These are phyloP conservation scores for Citeromyces nyonsensis DNA, from an alignment of 805 yeast genomes.

Conservation along the genomic window DNA sequence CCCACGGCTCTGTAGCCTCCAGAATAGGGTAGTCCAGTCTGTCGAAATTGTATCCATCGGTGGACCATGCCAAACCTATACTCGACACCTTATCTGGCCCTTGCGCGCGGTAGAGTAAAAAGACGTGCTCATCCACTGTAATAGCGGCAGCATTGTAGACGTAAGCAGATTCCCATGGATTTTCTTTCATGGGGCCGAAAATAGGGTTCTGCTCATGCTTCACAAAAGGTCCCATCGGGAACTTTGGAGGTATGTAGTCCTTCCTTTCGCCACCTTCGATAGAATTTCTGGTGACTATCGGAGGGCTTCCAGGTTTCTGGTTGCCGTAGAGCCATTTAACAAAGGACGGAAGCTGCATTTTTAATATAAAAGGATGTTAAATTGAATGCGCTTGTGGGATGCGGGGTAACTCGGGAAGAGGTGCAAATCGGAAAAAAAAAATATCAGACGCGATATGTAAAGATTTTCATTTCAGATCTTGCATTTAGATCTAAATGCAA, in stretches of 20 bases:
- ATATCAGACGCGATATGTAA: too few relatives aligned
- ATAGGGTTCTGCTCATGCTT: constrained; percentile 1
- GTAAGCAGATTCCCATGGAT: constrained; percentile 1
- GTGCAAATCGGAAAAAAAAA: too few relatives aligned
- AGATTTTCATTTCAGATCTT: too few relatives aligned
- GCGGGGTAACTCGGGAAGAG: too few relatives aligned
- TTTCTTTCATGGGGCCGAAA: not conserved
- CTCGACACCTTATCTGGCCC: not conserved
- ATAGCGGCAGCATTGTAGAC: constrained; percentile 1
- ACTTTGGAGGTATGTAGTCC: constrained; percentile 1
- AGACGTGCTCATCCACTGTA: not conserved
- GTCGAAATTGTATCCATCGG: constrained; percentile 1
- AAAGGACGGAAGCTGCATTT: too few relatives aligned
- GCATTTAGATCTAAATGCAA: too few relatives aligned
- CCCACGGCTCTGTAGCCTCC: constrained; percentile 1
- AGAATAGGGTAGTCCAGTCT: constrained; percentile 1
- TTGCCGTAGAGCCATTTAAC: too few relatives aligned
- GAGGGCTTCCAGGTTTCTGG: not conserved
- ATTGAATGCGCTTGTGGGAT: too few relatives aligned
- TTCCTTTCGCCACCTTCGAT: not conserved
- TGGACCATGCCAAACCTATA: constrained; percentile 1
- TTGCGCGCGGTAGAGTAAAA: constrained; percentile 1
- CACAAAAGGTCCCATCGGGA: constrained; percentile 1
- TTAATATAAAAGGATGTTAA: too few relatives aligned
- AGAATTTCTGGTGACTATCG: not conserved